phyloP scores from a whole-genome alignment of 2,329 filamentous ascomycete genomes.

The Madurella fahalii region DNA sequence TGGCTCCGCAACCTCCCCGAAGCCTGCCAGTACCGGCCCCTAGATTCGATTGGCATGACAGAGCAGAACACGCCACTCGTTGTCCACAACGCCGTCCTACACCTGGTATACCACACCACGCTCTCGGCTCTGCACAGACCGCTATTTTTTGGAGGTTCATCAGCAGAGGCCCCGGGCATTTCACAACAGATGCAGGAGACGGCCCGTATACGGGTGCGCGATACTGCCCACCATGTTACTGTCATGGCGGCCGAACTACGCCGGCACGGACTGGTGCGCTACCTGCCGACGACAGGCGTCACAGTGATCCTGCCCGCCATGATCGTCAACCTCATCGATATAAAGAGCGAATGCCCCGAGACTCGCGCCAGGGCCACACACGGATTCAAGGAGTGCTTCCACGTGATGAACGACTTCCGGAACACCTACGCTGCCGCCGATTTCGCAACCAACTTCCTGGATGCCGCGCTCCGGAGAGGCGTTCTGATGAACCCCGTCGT shows the following conservation, averaged over 20 bases:
- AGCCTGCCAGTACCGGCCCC: slow-evolving; percentile 63
- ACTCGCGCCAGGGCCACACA: slow-evolving; percentile 68
- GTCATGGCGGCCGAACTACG: slow-evolving; percentile 74
- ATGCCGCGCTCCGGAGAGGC: slow-evolving; percentile 72
- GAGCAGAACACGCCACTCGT: slow-evolving; percentile 57
- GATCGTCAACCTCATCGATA: slow-evolving; percentile 88
- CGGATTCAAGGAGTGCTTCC: slow-evolving; percentile 92
- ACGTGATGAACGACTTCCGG: slow-evolving; percentile 78
- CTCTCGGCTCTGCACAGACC: slow-evolving; percentile 87
- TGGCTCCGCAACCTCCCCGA: slow-evolving; percentile 72
- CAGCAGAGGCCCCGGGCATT: slow-evolving; percentile 46
- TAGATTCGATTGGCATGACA: slow-evolving; percentile 52
- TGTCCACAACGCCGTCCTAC: slow-evolving; percentile 78
- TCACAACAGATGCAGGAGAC: slow-evolving; percentile 73
- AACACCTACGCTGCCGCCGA: slow-evolving; percentile 94
- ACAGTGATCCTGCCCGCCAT: slow-evolving; percentile 86
- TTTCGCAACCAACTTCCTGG: slow-evolving; percentile 91
- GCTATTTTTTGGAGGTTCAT: slow-evolving; percentile 76
- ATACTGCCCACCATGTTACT: slow-evolving; percentile 81
- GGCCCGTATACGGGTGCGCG: slow-evolving; percentile 76
- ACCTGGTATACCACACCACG: slow-evolving; percentile 92
- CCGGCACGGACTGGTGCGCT: slow-evolving; percentile 66
- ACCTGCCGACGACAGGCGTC: slow-evolving; percentile 81
- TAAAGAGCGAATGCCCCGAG: slow-evolving; percentile 72
- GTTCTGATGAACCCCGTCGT: slow-evolving; percentile 15